Evolutionary conservation across 2,329 filamentous ascomycete species (phyloP).

Genomic region (Neofusicoccum parvum): DNA sequence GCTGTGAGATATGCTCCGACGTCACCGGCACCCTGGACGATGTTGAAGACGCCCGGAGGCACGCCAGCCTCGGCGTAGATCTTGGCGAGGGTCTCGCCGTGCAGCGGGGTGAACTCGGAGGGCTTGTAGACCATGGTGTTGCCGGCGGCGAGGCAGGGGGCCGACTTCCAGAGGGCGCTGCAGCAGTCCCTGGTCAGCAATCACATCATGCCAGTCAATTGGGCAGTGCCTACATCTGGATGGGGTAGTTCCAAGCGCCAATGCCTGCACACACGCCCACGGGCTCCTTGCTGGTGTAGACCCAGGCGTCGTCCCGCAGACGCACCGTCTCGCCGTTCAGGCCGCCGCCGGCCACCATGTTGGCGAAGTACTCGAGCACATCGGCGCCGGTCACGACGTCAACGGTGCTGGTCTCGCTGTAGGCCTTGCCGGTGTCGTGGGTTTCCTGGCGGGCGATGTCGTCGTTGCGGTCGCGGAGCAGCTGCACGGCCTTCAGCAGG

Average conservation of each 20-base stretch:
- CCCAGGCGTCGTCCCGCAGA: slow-evolving; percentile 74
- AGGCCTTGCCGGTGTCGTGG: slow-evolving; percentile 83
- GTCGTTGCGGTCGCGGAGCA: slow-evolving; percentile 77
- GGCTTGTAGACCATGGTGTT: slow-evolving; percentile 93
- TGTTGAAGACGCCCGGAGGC: slow-evolving; percentile 77
- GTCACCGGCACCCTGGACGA: slow-evolving; percentile 69
- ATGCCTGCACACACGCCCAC: slow-evolving; percentile 85
- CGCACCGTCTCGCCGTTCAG: slow-evolving; percentile 79
- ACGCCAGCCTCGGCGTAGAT: slow-evolving; percentile 79
- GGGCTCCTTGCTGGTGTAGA: slow-evolving; percentile 80
- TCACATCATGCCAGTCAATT: background rate
- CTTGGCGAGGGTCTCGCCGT: slow-evolving; percentile 73
- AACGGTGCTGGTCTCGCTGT: slow-evolving; percentile 79
- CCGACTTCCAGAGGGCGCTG: slow-evolving; percentile 79
- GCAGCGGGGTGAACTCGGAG: slow-evolving; percentile 84
- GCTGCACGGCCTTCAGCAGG: slow-evolving; percentile 71
- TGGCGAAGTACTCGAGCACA: slow-evolving; percentile 84
- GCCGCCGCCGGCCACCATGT: slow-evolving; percentile 74
- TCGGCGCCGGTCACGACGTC: slow-evolving; percentile 83
- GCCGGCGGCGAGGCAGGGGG: slow-evolving; percentile 79
- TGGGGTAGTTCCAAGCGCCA: slow-evolving; percentile 90
- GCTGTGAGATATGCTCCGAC: slow-evolving; percentile 75
- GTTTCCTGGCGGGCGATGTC: slow-evolving; percentile 79
- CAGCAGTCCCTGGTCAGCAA: background rate
- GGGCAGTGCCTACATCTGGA: slow-evolving; percentile 64